Percentiles rank a stretch among this genome's conserved stretches.
Conservation (phyloP, 306 rosid genomes). For the Psophocarpus tetragonolobus region DNA sequence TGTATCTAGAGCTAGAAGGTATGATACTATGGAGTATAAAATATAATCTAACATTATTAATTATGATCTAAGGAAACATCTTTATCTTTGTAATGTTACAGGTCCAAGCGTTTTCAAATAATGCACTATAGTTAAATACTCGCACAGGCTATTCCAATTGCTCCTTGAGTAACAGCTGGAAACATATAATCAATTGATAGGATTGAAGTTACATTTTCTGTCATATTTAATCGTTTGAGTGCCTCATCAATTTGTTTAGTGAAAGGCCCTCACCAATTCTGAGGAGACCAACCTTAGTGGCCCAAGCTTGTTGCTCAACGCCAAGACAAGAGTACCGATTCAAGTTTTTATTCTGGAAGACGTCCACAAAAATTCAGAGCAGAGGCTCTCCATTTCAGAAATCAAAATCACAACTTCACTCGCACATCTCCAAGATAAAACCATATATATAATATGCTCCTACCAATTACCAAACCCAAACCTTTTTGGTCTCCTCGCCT, state of each 20-base stretch:
- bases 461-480: no score
- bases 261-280: no score
- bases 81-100: no score
- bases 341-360: conserved; percentile 44
- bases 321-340: conserved; percentile 72
- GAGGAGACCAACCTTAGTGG: conserved; percentile 57
- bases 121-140: conserved; percentile 4
- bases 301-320: conserved; percentile 61
- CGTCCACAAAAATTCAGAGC: conserved; percentile 39
- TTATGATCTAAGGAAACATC: not conserved
- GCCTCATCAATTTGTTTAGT: no score
- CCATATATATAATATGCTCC: no score
- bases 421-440: not conserved
- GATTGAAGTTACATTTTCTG: conserved; percentile 47
- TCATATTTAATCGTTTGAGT: conserved; percentile 59
- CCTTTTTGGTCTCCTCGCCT: no score
- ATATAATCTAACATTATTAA: not conserved
- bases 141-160: conserved; percentile 55
- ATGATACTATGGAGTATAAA: not conserved
- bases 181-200: conserved; percentile 57
- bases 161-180: conserved; percentile 61
- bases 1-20: not conserved
- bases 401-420: not conserved
- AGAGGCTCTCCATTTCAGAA: not conserved
- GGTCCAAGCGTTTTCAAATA: not conserved